Evolutionary conservation across 306 rosid genomes (phyloP), one percentile per base, ranked within the genome.

Genomic region (Myrica gale): DNA sequence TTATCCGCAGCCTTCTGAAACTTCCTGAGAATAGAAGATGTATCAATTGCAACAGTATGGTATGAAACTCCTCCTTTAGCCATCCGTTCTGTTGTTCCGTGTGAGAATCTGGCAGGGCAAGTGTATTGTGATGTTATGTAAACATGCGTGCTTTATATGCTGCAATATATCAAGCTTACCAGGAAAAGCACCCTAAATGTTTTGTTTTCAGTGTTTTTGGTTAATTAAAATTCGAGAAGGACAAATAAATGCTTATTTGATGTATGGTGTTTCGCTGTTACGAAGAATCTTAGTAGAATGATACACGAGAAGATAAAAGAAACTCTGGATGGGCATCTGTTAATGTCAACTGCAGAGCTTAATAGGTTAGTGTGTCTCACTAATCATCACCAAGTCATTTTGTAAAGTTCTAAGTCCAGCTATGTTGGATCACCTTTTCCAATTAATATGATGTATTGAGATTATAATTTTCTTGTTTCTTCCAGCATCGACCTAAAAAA

Each of bases 11-110:
- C 53, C 97, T 95, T 58, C 44, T 88, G 76, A 90, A 87, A 81
- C 97, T 88, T 75, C 91, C 93, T 0, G 92, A 78, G 74, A 95
- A 95, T 71, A 81, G 90, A 72, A 88, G 96, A 84, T 95, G 99
- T 79, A 92, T 95, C 66, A 92, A 92, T 70, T 95, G 99, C 90
- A 92, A 90, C 68, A 71, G 78, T 72, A 77, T 95, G 99, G 99
- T 95, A 90, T 62, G 79, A 39, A 21, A 5, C 13, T 51, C 48
- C 53, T 68, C 75, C 47, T 47, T 45, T 10, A 47, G 39, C 71
- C 8, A 58, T 68, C 42, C 46, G n/a, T 10, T 10, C n/a, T 6
- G n/a, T 65, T 76, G 15, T 58, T 23, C 6, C 13, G 26, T 58
- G 65, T 58, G 41, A 58, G 37, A 58, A 58, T 58, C 65, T 23